Percentiles rank a stretch among this genome's conserved stretches.
These are phyloP conservation scores for Botryotinia convoluta DNA, from an alignment of 2,329 filamentous ascomycete genomes.

Conservation along the genomic window DNA sequence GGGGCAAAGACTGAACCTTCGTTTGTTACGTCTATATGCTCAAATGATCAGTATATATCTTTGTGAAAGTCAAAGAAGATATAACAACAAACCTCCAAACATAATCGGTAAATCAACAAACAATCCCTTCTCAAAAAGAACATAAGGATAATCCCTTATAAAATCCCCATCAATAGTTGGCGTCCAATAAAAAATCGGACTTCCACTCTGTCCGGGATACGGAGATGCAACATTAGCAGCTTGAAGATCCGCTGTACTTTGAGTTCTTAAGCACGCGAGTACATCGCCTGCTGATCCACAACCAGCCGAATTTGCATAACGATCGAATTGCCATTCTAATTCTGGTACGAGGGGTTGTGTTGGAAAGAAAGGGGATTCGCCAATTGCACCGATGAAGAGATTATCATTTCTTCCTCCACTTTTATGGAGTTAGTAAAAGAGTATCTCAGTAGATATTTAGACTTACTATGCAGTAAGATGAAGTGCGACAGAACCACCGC, in stretches of 20 bases:
- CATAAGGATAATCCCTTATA: conserved; percentile 42
- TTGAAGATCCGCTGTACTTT: conserved; percentile 42
- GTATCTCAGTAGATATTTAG: too few relatives aligned
- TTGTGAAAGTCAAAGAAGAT: not conserved
- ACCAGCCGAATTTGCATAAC: conserved; percentile 37
- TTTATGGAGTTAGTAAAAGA: not conserved
- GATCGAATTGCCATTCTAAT: conserved; percentile 44
- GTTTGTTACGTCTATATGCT: conserved; percentile 42
- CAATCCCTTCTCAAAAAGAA: conserved; percentile 39
- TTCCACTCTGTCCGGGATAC: conserved; percentile 39
- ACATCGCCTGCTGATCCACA: conserved; percentile 36
- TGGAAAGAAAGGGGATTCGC: conserved; percentile 42
- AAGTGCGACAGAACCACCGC: conserved; percentile 46
- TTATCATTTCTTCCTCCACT: conserved; percentile 34
- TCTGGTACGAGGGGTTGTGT: conserved; percentile 40
- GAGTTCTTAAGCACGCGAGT: conserved; percentile 41
- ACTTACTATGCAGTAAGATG: conserved; percentile 38
- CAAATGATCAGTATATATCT: not conserved
- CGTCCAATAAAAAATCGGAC: conserved; percentile 43
- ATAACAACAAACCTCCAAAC: conserved; percentile 38
- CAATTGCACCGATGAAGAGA: conserved; percentile 36
- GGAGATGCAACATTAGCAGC: conserved; percentile 39
- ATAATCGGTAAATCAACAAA: conserved; percentile 44
- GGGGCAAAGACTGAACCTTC: conserved; percentile 59
- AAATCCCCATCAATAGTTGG: conserved; percentile 45